Percentiles rank a stretch among this genome's conserved stretches.
phyloP scores from a whole-genome alignment of 768 basidiomycete genomes.

The Pulveroboletus frians region DNA sequence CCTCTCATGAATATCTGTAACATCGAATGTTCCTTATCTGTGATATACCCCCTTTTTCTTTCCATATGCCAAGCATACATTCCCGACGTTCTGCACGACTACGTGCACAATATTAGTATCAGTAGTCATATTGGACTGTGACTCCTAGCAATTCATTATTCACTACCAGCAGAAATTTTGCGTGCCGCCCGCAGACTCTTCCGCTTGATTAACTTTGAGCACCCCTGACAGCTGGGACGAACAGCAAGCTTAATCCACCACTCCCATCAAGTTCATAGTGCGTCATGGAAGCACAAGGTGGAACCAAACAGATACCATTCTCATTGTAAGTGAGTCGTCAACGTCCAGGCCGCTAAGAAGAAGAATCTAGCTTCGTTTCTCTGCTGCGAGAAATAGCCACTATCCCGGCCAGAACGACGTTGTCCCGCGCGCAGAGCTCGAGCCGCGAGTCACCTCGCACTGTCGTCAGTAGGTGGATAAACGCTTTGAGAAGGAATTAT shows the following conservation, averaged over 20 bases:
- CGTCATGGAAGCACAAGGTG: constrained; percentile 12
- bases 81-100: neutral
- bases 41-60: constrained; percentile 26
- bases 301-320: constrained; percentile 33
- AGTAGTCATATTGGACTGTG: neutral
- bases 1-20: constrained; percentile 11
- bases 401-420: constrained; percentile 19
- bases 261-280: neutral
- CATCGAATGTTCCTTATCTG: constrained; percentile 10
- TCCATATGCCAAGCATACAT: constrained; percentile 15
- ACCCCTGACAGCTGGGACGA: neutral
- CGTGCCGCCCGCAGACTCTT: neutral
- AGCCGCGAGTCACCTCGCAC: constrained; percentile 25
- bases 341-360: constrained; percentile 1
- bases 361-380: constrained; percentile 41
- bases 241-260: neutral
- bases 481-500: constrained; percentile 37
- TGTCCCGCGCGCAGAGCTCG: constrained; percentile 9
- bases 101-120: neutral
- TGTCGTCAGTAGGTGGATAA: constrained; percentile 44
- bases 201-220: neutral
- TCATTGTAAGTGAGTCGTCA: constrained; percentile 35
- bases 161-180: neutral
- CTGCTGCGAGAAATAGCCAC: constrained; percentile 43
- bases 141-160: neutral